A percentile compares a stretch with the other conserved stretches of the same genome.
phyloP scores from a whole-genome alignment of 2,329 filamentous ascomycete species.

The Aspergillus quadricinctus region DNA sequence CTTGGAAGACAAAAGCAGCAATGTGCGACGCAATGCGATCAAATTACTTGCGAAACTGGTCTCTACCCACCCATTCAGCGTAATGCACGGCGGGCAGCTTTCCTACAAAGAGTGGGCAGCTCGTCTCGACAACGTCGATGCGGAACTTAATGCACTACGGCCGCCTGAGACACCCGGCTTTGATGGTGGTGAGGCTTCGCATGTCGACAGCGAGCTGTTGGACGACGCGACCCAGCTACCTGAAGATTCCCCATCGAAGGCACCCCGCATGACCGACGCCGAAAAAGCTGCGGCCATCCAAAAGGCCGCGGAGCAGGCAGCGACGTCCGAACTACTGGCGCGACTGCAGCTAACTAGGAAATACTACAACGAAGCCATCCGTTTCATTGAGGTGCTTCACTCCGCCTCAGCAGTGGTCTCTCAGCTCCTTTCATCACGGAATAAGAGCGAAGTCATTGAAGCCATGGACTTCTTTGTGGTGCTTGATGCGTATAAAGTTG shows the following conservation, averaged over 20 bases:
- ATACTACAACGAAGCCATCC: constrained; percentile 89
- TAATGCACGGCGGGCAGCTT: constrained; percentile 84
- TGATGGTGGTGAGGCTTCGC: constrained; percentile 62
- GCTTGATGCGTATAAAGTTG: constrained; percentile 91
- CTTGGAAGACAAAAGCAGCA: constrained; percentile 96
- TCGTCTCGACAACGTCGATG: constrained; percentile 75
- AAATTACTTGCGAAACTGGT: constrained; percentile 85
- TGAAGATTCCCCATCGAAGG: constrained; percentile 60
- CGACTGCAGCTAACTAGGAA: constrained; percentile 82
- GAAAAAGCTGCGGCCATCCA: constrained; percentile 68
- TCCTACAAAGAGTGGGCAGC: constrained; percentile 80
- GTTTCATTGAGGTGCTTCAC: constrained; percentile 89
- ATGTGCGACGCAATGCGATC: constrained; percentile 90
- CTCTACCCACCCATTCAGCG: constrained; percentile 89
- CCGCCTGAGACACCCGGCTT: constrained; percentile 70
- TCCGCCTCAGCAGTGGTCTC: constrained; percentile 74
- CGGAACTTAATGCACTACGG: constrained; percentile 74
- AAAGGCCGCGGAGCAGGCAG: constrained; percentile 81
- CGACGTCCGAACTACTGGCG: constrained; percentile 80
- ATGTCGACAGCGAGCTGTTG: constrained; percentile 71
- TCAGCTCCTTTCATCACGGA: constrained; percentile 85
- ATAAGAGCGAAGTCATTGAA: constrained; percentile 98
- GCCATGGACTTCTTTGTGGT: constrained; percentile 98
- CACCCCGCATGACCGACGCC: constrained; percentile 69
- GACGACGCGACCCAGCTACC: constrained; percentile 84